Percentiles rank a stretch among this genome's conserved stretches.
phyloP scores from a whole-genome alignment of 331 rosid species.

The Pyrus hybrid region DNA sequence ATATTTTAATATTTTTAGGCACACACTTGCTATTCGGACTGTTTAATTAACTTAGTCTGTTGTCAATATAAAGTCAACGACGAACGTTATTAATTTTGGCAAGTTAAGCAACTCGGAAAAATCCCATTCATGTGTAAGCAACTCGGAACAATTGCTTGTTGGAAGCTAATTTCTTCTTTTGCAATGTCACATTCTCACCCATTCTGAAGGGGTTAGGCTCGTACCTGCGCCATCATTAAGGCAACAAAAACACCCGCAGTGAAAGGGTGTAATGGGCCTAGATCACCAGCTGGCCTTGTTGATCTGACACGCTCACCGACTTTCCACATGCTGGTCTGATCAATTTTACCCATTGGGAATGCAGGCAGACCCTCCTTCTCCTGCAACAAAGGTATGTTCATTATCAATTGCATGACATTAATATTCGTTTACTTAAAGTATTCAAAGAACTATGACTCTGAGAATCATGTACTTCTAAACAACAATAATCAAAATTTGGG shows the following conservation, averaged over 20 bases:
- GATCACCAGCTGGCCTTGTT: constrained; percentile 73
- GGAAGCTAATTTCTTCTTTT: too few species aligned
- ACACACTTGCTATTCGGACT: too few species aligned
- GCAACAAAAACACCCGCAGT: constrained; percentile 98
- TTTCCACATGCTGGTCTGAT: constrained; percentile 98
- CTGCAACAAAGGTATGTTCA: constrained; percentile 27
- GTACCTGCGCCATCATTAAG: constrained; percentile 98
- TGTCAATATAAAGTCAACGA: too few species aligned
- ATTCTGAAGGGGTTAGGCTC: neutral
- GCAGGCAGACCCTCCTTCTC: constrained; percentile 97
- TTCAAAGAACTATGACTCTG: neutral
- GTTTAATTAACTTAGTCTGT: too few species aligned
- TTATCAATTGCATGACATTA: neutral
- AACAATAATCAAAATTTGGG: neutral
- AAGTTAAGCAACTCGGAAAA: too few species aligned
- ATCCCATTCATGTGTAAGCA: neutral
- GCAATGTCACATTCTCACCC: neutral
- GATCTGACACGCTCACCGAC: constrained; percentile 87
- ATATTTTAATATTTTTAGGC: too few species aligned
- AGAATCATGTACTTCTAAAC: neutral
- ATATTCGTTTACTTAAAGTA: neutral
- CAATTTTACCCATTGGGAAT: constrained; percentile 97
- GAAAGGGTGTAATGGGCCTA: constrained; percentile 81
- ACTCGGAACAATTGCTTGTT: too few species aligned
- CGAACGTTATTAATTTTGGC: too few species aligned